These are phyloP conservation scores for Lablab purpureus DNA, from an alignment of 306 rosid species.

Conservation along the genomic window DNA sequence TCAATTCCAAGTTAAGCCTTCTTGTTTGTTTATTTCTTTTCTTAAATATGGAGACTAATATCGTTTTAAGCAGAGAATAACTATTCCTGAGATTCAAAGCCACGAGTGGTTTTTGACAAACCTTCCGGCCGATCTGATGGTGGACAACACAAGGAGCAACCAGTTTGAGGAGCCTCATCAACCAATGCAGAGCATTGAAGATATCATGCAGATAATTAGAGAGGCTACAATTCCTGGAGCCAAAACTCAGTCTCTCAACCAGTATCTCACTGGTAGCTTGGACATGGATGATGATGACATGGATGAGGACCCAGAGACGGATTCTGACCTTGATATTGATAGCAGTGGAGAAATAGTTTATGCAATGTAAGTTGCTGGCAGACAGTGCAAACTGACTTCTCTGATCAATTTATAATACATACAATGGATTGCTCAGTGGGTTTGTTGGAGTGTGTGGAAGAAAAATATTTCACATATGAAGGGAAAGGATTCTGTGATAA, in stretches of 20 bases:
- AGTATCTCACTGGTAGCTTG: conserved; percentile 78
- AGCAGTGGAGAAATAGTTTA: conserved; percentile 95
- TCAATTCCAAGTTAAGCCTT: neutral
- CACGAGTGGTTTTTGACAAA: conserved; percentile 92
- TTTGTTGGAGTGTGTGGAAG: conserved; percentile 44
- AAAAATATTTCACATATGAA: conserved; percentile 31
- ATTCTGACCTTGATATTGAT: conserved; percentile 83
- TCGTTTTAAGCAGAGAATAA: conserved; percentile 75
- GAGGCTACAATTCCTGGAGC: conserved; percentile 94
- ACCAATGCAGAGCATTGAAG: conserved; percentile 83
- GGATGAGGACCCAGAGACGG: conserved; percentile 83
- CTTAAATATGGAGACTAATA: conserved; percentile 8
- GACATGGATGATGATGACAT: conserved; percentile 67
- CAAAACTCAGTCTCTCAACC: conserved; percentile 72
- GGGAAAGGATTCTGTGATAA: conserved; percentile 45
- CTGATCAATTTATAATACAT: conserved; percentile 32
- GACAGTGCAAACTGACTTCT: conserved; percentile 12
- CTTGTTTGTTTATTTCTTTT: neutral
- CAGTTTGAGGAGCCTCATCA: conserved; percentile 89
- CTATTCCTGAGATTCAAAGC: conserved; percentile 75
- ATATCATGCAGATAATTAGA: conserved; percentile 85
- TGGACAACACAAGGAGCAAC: conserved; percentile 57
- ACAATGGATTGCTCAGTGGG: conserved; percentile 36
- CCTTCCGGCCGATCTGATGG: conserved; percentile 85
- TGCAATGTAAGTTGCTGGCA: conserved; percentile 66